Percentiles rank a stretch among this genome's conserved stretches.
Evolutionary conservation across 108 stramenopile species (phyloP).

Genomic region (Poteriospumella lacustris): DNA sequence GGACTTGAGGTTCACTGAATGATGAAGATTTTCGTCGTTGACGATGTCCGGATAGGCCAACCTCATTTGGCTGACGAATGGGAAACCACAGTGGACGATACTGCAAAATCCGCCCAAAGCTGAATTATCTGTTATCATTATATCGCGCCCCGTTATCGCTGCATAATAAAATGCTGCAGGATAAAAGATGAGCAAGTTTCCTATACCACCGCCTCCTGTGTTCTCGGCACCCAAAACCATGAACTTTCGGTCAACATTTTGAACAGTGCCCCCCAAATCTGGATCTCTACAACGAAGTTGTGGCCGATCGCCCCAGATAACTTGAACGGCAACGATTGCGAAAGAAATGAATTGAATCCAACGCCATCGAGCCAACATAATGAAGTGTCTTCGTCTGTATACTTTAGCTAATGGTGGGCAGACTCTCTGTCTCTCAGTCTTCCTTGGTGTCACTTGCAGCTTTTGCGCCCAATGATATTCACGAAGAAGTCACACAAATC

Average conservation of each 20-base stretch:
- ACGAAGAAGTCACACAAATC: no score
- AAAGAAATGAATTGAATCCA: no score
- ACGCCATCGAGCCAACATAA: no score
- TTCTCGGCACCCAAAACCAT: background rate
- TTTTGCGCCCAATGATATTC: no score
- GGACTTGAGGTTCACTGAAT: background rate
- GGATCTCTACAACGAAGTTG: slow-evolving; percentile 26
- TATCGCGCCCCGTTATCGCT: background rate
- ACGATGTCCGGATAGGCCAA: background rate
- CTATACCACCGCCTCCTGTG: background rate
- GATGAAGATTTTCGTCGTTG: background rate
- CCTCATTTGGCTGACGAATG: background rate
- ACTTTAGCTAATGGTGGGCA: no score
- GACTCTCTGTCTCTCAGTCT: no score
- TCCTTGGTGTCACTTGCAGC: no score
- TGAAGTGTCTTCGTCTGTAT: no score
- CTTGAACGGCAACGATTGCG: no score
- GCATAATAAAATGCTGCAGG: slow-evolving; percentile 20
- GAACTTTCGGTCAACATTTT: background rate
- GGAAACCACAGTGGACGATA: slow-evolving; percentile 9
- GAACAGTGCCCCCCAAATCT: background rate
- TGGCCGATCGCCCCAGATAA: no score
- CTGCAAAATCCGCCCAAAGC: background rate
- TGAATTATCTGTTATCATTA: slow-evolving; percentile 2
- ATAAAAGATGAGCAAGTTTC: background rate